Base-by-base conservation (phyloP, 2,329 filamentous ascomycete genomes). In the Talaromyces sp. region DNA sequence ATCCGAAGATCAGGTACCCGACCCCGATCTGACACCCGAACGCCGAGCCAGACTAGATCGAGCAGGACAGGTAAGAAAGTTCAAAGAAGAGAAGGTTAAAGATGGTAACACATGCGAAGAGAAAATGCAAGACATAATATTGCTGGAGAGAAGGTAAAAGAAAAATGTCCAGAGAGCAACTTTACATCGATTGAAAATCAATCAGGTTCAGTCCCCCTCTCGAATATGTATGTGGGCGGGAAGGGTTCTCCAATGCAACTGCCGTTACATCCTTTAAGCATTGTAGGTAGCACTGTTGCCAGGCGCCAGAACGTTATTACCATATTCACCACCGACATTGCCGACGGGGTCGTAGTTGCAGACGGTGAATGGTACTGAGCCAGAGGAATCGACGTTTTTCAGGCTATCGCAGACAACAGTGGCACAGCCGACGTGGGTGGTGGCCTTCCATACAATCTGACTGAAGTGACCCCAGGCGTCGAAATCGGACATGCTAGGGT, bases 321-420 rank as follows among this genome's bases (percentile, higher is more conserved):
- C 79, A 63, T 84, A 87, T 62, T 80, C 70, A 54, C 77, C 78
- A 13, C 62, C 74, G 49, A 80, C 76, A 74, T 87, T 84, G 89
- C 90, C 91, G 58, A 85, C 77, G 56, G 85, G 81, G 61, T 76
- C 78, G 79, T 96, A 96, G 82, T 96, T 93, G 86, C 91, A 96
- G 66, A 95, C 90, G 27, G 89, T 92, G 79, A 85, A 91, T 75
- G 83, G 86, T n/a, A 85, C 75, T 33, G 79, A 50, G 24, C 75
- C 63, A 45, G 69, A 65, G 52, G 66, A 65, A 47, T 73, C 75
- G 42, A 72, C 71, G 57, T 77, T 76, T 47, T 64, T 69, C 39
- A 82, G 70, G 48, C 53, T 64, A 27, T 59, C 20, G 80, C 77
- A 85, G 72, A 60, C 56, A 17, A 70, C 66, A 24, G 72, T 82